phyloP scores from a whole-genome alignment of 192 early-diverging fungal genomes.

The Backusella tarrabulga region DNA sequence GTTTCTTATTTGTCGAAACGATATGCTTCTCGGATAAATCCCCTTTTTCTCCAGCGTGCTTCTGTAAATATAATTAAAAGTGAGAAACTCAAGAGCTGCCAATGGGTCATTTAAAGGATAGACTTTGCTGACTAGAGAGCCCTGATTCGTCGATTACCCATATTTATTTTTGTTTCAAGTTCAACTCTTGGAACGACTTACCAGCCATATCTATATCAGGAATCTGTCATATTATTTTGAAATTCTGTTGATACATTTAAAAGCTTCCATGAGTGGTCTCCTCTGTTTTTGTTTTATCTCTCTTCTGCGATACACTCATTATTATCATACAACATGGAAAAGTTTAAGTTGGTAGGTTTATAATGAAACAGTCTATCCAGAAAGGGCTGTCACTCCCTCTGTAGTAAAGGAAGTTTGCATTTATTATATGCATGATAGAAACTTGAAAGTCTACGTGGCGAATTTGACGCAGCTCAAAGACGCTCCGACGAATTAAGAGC shows the following conservation, averaged over 20 bases:
- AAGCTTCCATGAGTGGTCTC: background rate
- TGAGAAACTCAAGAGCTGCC: background rate
- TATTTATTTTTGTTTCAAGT: background rate
- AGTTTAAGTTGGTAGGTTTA: background rate
- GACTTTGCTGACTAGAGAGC: background rate
- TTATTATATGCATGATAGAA: constrained; percentile 44
- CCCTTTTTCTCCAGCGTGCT: background rate
- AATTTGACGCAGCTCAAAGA: constrained; percentile 58
- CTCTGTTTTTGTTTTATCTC: background rate
- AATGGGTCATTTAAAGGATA: background rate
- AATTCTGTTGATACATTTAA: background rate
- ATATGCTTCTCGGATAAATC: background rate
- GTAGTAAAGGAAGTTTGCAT: background rate
- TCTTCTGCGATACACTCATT: background rate
- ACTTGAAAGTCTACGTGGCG: constrained; percentile 58
- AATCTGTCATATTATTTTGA: background rate
- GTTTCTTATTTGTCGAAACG: background rate
- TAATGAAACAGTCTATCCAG: background rate
- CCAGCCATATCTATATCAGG: background rate
- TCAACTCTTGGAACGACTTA: background rate
- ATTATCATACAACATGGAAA: background rate
- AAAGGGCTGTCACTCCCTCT: background rate
- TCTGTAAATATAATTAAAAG: background rate
- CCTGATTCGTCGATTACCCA: background rate
- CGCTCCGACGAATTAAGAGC: constrained; percentile 60